Evolutionary conservation across 1,284 basidiomycete genomes (phyloP), one percentile per base, ranked within the genome.

Genomic region (Flammula alnicola): DNA sequence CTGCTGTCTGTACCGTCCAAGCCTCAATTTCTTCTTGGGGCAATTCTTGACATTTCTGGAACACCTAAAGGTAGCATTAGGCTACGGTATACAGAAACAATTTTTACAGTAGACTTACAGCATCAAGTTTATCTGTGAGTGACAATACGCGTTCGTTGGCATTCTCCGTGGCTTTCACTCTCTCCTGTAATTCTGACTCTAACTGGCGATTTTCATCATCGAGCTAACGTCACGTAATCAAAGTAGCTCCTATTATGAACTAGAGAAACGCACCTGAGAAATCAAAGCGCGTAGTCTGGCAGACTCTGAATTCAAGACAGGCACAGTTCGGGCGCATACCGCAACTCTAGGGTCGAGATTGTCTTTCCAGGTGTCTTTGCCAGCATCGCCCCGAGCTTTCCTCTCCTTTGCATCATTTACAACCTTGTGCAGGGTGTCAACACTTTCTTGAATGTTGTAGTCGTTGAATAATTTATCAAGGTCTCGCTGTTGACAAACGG

Each of bases 381-480:
- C 71, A 12, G 64, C 62, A 31, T 75, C 74, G 7, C 73, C 75
- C n/a, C 63, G 65, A 44, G 76, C 70, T 52, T 82, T 83, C 22
- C 83, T 74, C n/a, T 78, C 75, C n/a, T 83, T 80, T 0, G 86
- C 87, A 36, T 88, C 86, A 3, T 74, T 80, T 1, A 90, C 81
- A 8, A 88, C 78, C 8, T 74, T 72, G 52, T 91, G 88, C 7
- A 91, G 71, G 4, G 74, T 77, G 62, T 91, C 87, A 19, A 90
- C 77, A 54, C 81, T 84, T 38, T 83, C 79, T 51, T 80, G 79
- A 1, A 86, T 80, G 42, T 79, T 74, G 60, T 86, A 85, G 48
- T 82, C 78, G 25, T 74, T 76, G 63, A 88, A 83, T 14, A 89
- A 54, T 31, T 80, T 77, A 49, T 88, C 83, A 16, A 78, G 62